Base-by-base conservation (phyloP, 225 moss, liverwort and hornwort genomes). In the Polytrichum formosum region DNA sequence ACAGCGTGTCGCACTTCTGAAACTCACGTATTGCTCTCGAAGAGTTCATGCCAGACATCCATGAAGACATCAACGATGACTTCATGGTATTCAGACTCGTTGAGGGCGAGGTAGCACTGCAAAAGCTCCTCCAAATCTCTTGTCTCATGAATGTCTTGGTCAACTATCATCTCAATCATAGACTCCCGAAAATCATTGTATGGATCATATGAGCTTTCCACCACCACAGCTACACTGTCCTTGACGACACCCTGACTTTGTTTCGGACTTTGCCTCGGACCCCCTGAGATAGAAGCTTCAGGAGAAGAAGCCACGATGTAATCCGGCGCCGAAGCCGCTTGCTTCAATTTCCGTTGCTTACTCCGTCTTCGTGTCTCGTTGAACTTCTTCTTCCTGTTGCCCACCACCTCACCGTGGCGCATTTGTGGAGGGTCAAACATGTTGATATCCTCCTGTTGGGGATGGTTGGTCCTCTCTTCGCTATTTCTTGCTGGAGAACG, bases 131-230 rank as follows among this genome's bases (percentile, higher is more conserved):
- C 88, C 70, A 91, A 55, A 30, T 91, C 91, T 3, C 72, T 61
- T 6, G 88, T 76, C 46, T 85, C 77, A 37, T 81, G 81, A 67
- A 91, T 88, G 60, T 86, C 83, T 66, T 86, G 85, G 69, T 91
- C 84, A 7, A 91, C 65, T 46, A 91, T 91, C 91, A 91, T 91
- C 77, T 88, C 88, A 31, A 91, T 87, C 91, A 88, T 88, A 1
- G 91, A 91, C 67, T 83, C 82, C 55, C 88, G 83, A 65, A 91
- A 88, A 61, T 91, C 91, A 53, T 76, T 83, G 59, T 91, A 88
- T 6, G 88, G 85, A 31, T 91, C 84, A 55, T 88, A 86, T 1
- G 91, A 91, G 66, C 88, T 81, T 63, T 91, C 87, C 66, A 91
- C 87, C 65, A 91, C 91, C 28, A 91, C 88, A n/a, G 91, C 91